phyloP scores from a whole-genome alignment of 108 stramenopile genomes.

The Stephanodiscus triporus region DNA sequence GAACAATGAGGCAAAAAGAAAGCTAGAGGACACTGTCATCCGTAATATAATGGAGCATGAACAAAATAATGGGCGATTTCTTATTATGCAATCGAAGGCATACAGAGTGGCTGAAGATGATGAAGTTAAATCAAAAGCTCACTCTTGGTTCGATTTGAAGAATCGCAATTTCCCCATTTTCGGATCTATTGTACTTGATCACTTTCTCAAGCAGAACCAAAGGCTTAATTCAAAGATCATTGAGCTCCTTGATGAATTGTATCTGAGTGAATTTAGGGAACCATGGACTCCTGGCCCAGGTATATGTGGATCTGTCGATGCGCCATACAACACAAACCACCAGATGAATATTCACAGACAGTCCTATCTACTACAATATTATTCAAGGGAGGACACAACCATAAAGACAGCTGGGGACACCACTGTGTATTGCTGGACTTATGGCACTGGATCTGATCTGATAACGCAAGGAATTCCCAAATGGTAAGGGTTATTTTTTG shows the following conservation, averaged over 20 bases:
- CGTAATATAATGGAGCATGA: neutral
- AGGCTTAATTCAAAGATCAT: neutral
- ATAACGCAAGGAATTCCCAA: neutral
- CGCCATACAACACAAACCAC: neutral
- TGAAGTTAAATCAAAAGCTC: neutral
- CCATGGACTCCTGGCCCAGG: neutral
- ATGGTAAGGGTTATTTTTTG: neutral
- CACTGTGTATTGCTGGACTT: neutral
- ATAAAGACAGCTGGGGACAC: neutral
- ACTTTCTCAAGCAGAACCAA: neutral
- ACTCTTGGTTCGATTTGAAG: slow-evolving; percentile 4
- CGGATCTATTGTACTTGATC: neutral
- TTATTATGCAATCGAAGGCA: neutral
- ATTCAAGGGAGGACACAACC: neutral
- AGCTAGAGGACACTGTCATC: no score
- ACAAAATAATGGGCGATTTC: neutral
- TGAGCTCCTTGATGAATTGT: neutral
- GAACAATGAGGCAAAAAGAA: no score
- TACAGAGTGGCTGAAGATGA: neutral
- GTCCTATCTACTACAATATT: neutral
- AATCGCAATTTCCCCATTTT: neutral
- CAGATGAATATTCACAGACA: neutral
- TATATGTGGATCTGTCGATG: neutral
- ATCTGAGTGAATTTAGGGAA: neutral
- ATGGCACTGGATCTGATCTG: neutral